Evolutionary conservation across 495 filamentous ascomycete genomes (phyloP), one percentile per base, ranked within the genome.

Genomic region (Annulohypoxylon bovei): DNA sequence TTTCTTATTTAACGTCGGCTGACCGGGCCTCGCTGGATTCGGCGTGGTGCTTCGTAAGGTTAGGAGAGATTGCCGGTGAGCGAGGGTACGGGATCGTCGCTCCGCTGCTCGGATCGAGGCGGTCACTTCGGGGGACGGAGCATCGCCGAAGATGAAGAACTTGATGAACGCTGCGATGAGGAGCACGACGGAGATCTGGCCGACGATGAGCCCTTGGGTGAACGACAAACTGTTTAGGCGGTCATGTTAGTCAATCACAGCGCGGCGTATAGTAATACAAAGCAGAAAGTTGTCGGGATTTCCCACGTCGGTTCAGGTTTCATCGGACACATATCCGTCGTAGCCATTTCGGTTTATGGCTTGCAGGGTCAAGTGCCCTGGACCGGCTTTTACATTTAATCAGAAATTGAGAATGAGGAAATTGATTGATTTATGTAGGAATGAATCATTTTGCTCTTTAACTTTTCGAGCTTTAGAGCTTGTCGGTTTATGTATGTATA

Each of bases 61-160:
- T 23, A 87, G 89, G 70, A 91, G 86, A 30, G 91, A 92, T 68
- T 90, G 89, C 78, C 84, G 88, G 79, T 86, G 88, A 68, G 85
- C 90, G 37, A 90, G 83, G 66, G 85, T 92, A 52, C 86, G 81
- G 2, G 85, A 84, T 54, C 87, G 85, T 46, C 89, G 88, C 67
- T 92, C 88, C 49, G 91, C 86, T 23, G 91, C 91, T 52, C 90
- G 89, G 46, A 86, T 78, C 5, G 89, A 77, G 9, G 89, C 88
- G 2, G 88, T 87, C 30, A 91, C 89, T 46, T 95, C 94, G 40
- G 93, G 87, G 1, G 90, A 91, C 0, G 95, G 93, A 27, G 92
- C 87, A 75, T 99, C 95, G 73, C 95, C 95, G 74, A 99, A 98
- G 79, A 99, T 97, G 88, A 99, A 99, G 88, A 97, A 99, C 80